Base-by-base conservation (phyloP, 177 flowering plant species). In the Vitis hybrid region DNA sequence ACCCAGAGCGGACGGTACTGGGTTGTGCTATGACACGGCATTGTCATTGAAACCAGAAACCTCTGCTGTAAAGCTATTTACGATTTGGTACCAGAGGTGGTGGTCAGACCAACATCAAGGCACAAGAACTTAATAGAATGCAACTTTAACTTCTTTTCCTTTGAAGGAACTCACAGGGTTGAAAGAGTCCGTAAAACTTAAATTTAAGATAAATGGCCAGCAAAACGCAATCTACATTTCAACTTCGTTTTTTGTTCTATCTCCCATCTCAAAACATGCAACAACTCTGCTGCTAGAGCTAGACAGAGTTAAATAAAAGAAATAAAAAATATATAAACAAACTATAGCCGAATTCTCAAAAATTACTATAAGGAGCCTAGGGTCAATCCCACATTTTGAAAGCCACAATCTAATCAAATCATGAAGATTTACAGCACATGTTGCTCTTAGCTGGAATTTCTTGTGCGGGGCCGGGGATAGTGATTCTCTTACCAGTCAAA, bases 391-490 rank as follows among this genome's bases (percentile, higher is more conserved):
- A 45, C 51, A 72, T 48, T 51, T 17, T 39, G 39, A 52, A 72
- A 60, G 64, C 61, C 14, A 76, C 52, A 54, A 23, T 68, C 60
- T n/a, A 65, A 60, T 30, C 12, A 32, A 19, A 78, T 80, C 76
- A 82, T 15, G 78, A 85, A 19, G 84, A 78, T 48, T 23, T 72
- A 75, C 96, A 89, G 73, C 93, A 89, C 85, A 80, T 78, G 19
- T 65, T 83, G 62, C 76, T 87, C 84, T 84, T 89, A 4, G 71
- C 80, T 10, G 94, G 94, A 67, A 91, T 85, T 68, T 60, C 89
- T 75, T 92, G 97, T 39, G 80, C 94, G 21, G 98, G 97, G 7
- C 94, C 93, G 1, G 94, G 97, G 59, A 91, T 58, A 12, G 83
- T 0, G 30, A 93, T 88, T 78, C 86, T 87, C 85, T 87, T 88